Conservation (phyloP, 2,329 filamentous ascomycete species). For the Penicillium verrucosum region DNA sequence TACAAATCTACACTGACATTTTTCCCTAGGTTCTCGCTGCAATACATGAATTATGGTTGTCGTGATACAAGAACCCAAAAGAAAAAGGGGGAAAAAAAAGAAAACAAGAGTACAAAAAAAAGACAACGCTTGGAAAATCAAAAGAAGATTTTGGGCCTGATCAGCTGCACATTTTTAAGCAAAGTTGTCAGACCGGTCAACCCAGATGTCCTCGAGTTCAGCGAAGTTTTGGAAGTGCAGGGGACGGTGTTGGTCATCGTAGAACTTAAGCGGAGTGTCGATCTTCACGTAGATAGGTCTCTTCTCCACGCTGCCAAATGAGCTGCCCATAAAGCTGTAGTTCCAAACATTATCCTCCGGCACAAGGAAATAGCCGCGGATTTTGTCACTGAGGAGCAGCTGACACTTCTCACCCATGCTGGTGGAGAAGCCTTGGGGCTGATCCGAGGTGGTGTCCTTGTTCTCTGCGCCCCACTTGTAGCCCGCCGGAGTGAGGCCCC, state of each 20-base stretch:
- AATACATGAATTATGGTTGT: conserved; percentile 25
- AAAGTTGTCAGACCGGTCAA: conserved; percentile 90
- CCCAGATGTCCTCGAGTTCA: conserved; percentile 94
- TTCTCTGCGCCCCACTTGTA: conserved; percentile 98
- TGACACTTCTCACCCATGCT: conserved; percentile 95
- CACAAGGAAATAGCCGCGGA: conserved; percentile 92
- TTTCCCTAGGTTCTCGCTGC: conserved; percentile 11
- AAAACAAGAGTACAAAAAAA: conserved; percentile 12
- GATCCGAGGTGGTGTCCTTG: conserved; percentile 86
- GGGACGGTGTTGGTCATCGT: conserved; percentile 86
- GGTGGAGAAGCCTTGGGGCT: conserved; percentile 89
- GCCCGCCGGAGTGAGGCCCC: conserved; percentile 84
- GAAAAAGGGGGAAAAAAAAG: conserved; percentile 5
- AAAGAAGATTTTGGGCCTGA: conserved; percentile 18
- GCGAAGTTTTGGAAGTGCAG: conserved; percentile 97
- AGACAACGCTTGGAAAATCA: conserved; percentile 10
- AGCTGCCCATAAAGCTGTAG: conserved; percentile 94
- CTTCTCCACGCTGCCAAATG: conserved; percentile 86
- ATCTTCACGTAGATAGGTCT: conserved; percentile 87
- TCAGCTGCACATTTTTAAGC: conserved; percentile 55
- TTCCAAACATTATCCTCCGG: conserved; percentile 92
- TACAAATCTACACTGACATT: conserved; percentile 5
- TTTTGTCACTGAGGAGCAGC: conserved; percentile 85
- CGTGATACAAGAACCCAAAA: conserved; percentile 18
- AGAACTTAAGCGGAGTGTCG: conserved; percentile 85